These are phyloP conservation scores for Thelephora terrestris DNA, from an alignment of 1,284 basidiomycete genomes.

Conservation along the genomic window DNA sequence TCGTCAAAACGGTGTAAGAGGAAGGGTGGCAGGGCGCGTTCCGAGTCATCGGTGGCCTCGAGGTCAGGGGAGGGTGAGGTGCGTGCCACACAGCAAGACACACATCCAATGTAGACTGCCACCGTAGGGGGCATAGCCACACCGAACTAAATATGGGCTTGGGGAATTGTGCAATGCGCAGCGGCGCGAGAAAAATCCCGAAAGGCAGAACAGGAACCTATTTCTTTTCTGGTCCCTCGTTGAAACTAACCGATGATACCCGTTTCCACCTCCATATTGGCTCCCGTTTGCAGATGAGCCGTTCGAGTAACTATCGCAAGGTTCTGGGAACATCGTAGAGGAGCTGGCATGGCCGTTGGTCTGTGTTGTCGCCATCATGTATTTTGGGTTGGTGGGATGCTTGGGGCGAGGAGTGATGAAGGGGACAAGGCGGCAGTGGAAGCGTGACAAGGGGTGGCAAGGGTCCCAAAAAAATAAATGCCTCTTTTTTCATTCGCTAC, in stretches of 20 bases:
- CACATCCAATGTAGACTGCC: not conserved
- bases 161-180: too few species aligned
- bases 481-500: too few species aligned
- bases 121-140: not conserved
- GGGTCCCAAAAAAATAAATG: too few species aligned
- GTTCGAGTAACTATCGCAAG: not conserved
- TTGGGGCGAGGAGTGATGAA: too few species aligned
- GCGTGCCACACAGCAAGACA: not conserved
- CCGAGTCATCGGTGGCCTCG: not conserved
- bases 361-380: not conserved
- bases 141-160: not conserved
- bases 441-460: too few species aligned
- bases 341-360: constrained; percentile 1
- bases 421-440: too few species aligned
- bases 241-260: not conserved
- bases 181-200: too few species aligned
- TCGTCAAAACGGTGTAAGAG: not conserved
- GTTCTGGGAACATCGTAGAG: not conserved
- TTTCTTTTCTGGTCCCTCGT: too few species aligned
- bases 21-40: not conserved
- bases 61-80: not conserved
- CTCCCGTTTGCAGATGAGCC: not conserved
- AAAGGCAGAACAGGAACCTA: too few species aligned
- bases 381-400: not conserved
- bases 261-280: not conserved